Evolutionary conservation across 768 basidiomycete species (phyloP), one percentile per base, ranked within the genome.

Genomic region (Lepiota venenata): DNA sequence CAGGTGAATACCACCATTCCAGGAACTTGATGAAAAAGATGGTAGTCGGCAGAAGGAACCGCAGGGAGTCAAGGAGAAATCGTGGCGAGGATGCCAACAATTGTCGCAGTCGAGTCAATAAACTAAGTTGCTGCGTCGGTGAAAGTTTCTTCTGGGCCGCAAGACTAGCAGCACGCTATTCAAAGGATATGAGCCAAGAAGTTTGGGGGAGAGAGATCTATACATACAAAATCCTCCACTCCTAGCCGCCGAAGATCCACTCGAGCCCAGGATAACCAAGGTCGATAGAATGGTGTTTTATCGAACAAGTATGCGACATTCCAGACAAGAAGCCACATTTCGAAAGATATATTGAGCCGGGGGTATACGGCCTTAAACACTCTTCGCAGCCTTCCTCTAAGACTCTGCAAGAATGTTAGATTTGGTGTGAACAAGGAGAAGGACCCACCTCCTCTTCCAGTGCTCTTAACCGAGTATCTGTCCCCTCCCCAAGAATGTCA

Each of bases 1-100:
- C 80, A 18, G 97, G 94, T 3, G 93, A 95, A 65, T 98, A 98
- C 94, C 96, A 99, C 94, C 97, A 99, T 71, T 98, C 94, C 43
- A 97, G 76, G 70, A 98, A 95, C 69, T 94, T 96, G 74, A 99
- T 77, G 66, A 92, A 90, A 70, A 99, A 96, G 55, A 99, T 93
- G 39, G 88, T 87, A 16, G 87, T 89, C 14, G 92, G 96, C 32
- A 94, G 80, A 43, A 91, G 76, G 44, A 91, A 72, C 56, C 85
- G 82, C 37, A 94, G 74, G 2, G 90, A 92, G 66, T 93, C 89
- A 29, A 94, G 76, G 8, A 89, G 61, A 40, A 86, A 68, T 46
- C 76, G 80, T 6, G 89, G 91, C 6, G 83, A 81, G 18, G 69
- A 68, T 47, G 71, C 58, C 15, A 89, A 56, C 32, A 83, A 61